Percentiles rank a stretch among this genome's conserved stretches.
These are phyloP conservation scores for Yamadazyma paraphyllophila DNA, from an alignment of 805 yeast species.

Conservation along the genomic window DNA sequence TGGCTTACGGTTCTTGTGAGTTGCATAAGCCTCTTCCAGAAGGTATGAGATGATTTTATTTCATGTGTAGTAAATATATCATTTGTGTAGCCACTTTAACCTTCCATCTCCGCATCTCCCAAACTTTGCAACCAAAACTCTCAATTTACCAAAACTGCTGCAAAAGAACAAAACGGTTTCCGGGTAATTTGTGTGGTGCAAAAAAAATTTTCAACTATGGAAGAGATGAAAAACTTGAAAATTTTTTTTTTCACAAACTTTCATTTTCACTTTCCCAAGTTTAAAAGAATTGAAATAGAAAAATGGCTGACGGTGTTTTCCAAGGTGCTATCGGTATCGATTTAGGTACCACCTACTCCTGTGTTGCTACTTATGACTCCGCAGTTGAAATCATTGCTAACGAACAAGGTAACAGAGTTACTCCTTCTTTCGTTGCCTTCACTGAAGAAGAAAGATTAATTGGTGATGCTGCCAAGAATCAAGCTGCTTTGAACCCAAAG, in stretches of 20 bases:
- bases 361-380: constrained; percentile 50
- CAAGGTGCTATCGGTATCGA: constrained; percentile 76
- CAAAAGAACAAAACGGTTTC: constrained; percentile 7
- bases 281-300: constrained; percentile 16
- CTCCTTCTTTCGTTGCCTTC: constrained; percentile 51
- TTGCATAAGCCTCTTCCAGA: too few species aligned
- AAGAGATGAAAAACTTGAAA: constrained; percentile 10
- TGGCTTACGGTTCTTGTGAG: constrained; percentile 6
- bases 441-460: constrained; percentile 49
- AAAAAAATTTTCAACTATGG: constrained; percentile 6
- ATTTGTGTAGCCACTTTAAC: too few species aligned
- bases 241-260: constrained; percentile 11
- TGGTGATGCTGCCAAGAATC: constrained; percentile 53
- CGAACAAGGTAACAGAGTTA: constrained; percentile 53
- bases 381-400: constrained; percentile 51
- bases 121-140: constrained; percentile 3
- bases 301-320: constrained; percentile 97
- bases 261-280: constrained; percentile 8
- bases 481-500: constrained; percentile 50
- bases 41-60: too few species aligned
- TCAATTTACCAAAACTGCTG: constrained; percentile 1
- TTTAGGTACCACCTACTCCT: constrained; percentile 52
- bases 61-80: neutral
- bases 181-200: constrained; percentile 8
- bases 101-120: neutral